Percentiles rank a stretch among this genome's conserved stretches.
phyloP scores from a whole-genome alignment of 768 basidiomycete genomes.

The Leccinum olivaceopallidum region DNA sequence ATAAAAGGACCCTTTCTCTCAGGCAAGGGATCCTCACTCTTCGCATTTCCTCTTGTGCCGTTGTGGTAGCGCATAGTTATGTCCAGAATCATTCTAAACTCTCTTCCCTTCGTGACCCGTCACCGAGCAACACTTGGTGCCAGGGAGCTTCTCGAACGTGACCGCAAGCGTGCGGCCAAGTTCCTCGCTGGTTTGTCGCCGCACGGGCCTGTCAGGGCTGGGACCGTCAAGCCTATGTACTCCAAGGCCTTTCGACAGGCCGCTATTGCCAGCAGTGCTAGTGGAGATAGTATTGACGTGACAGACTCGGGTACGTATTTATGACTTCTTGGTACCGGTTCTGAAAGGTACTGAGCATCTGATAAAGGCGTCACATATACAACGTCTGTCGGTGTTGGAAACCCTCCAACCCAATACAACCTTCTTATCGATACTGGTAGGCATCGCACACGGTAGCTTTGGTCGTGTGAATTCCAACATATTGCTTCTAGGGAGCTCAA shows the following conservation, averaged over 20 bases:
- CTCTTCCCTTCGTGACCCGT: constrained; percentile 48
- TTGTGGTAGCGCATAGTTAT: constrained; percentile 23
- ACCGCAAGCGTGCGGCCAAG: constrained; percentile 56
- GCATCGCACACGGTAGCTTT: constrained; percentile 6
- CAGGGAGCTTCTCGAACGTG: constrained; percentile 50
- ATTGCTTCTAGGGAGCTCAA: constrained; percentile 39
- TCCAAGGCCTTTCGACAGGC: constrained; percentile 16
- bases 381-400: constrained; percentile 50
- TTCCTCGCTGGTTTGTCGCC: constrained; percentile 53
- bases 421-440: constrained; percentile 61
- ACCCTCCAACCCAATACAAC: constrained; percentile 46
- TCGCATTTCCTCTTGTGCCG: background rate
- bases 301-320: constrained; percentile 48
- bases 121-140: constrained; percentile 41
- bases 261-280: constrained; percentile 8
- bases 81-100: constrained; percentile 37
- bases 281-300: constrained; percentile 46
- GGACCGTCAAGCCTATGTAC: background rate
- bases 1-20: constrained; percentile 13
- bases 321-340: background rate
- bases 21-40: background rate
- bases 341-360: constrained; percentile 1
- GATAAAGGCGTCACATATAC: constrained; percentile 51
- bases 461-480: background rate
- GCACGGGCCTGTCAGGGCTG: constrained; percentile 46